A percentile compares a stretch with the other conserved stretches of the same genome.
phyloP scores from a whole-genome alignment of 177 flowering plant species.

The Vitis hybrid region DNA sequence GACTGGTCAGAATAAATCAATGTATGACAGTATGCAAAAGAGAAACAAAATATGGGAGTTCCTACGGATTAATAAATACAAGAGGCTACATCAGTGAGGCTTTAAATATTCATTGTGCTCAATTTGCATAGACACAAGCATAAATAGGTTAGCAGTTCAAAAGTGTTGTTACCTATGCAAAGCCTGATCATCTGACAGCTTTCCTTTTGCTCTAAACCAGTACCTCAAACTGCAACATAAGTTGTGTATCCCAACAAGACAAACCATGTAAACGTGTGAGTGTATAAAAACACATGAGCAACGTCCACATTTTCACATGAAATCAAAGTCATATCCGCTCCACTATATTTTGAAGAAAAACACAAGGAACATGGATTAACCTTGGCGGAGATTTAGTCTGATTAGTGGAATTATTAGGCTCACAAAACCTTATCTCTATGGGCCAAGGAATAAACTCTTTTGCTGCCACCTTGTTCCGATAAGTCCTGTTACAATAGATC shows the following conservation, averaged over 20 bases:
- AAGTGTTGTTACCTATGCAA: conserved; percentile 68
- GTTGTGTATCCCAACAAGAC: conserved; percentile 1
- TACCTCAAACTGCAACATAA: conserved; percentile 55
- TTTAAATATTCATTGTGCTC: too few relatives aligned
- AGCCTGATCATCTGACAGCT: conserved; percentile 93
- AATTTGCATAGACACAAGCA: not conserved
- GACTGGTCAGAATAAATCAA: too few relatives aligned
- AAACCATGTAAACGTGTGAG: not conserved
- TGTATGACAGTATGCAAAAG: too few relatives aligned
- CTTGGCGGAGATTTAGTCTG: conserved; percentile 76
- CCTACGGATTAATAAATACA: too few relatives aligned
- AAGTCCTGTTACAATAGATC: conserved; percentile 49
- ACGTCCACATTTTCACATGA: not conserved
- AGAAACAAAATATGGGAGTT: too few relatives aligned
- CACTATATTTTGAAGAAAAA: not conserved
- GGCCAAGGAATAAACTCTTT: conserved; percentile 71
- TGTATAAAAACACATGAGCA: not conserved
- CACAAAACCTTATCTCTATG: conserved; percentile 86
- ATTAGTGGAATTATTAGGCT: conserved; percentile 55
- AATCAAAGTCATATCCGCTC: not conserved
- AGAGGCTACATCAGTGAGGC: too few relatives aligned
- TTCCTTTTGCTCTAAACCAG: conserved; percentile 92
- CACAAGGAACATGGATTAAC: conserved; percentile 31
- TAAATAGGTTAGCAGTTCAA: not conserved
- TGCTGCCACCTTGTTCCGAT: conserved; percentile 79